phyloP scores from a whole-genome alignment of 768 basidiomycete species.

The Boletus coccyginus region DNA sequence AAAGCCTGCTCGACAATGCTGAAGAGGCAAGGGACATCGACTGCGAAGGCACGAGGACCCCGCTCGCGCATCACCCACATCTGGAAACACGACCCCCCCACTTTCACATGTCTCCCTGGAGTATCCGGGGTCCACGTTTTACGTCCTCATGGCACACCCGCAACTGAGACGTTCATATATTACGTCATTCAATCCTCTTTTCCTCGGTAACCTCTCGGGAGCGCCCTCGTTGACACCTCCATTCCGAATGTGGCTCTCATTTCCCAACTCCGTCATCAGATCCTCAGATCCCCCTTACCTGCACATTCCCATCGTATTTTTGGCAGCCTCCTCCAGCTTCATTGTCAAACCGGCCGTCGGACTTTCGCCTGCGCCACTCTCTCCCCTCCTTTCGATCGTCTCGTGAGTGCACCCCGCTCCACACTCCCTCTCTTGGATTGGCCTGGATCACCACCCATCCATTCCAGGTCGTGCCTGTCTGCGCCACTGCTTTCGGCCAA shows the following conservation, averaged over 20 bases:
- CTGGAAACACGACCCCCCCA: conserved; percentile 14
- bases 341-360: background rate
- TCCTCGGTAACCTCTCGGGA: conserved; percentile 21
- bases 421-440: no score
- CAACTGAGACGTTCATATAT: conserved; percentile 9
- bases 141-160: conserved; percentile 18
- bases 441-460: no score
- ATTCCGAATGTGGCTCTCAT: background rate
- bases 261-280: background rate
- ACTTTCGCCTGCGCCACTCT: background rate
- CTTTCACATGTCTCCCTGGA: conserved; percentile 26
- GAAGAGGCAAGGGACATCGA: conserved; percentile 13
- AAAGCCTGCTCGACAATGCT: conserved; percentile 8
- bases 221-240: conserved; percentile 5
- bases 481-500: conserved; percentile 12
- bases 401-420: background rate
- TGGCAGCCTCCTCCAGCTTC: background rate
- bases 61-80: background rate
- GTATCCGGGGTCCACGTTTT: conserved; percentile 20
- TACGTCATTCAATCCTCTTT: conserved; percentile 5
- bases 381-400: no score
- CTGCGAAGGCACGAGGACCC: conserved; percentile 23
- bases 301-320: background rate
- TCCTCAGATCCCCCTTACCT: conserved; percentile 5
- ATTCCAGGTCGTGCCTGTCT: background rate